A percentile compares a stretch with the other conserved stretches of the same genome.
Evolutionary conservation across 2,329 filamentous ascomycete genomes (phyloP).

Genomic region (Penicillium corylophilum): DNA sequence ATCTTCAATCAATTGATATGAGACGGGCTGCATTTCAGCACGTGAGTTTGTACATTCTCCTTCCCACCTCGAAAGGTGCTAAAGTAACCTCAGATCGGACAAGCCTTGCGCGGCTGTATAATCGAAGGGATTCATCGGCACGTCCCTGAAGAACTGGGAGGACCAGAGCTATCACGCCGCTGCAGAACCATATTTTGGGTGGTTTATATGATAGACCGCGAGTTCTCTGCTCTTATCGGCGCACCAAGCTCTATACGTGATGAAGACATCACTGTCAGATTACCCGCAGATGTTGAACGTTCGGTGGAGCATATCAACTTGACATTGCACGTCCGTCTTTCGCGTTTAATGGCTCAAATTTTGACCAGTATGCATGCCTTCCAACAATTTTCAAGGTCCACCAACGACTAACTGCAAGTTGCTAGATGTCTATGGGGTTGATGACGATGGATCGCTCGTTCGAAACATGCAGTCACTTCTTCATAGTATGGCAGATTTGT

Average conservation of each 20-base stretch:
- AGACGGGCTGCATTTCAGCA: constrained; percentile 41
- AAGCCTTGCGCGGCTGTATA: constrained; percentile 28
- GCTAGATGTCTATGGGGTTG: constrained; percentile 28
- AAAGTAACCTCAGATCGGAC: constrained; percentile 21
- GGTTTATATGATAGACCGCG: constrained; percentile 30
- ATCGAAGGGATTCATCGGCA: constrained; percentile 30
- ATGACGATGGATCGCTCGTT: constrained; percentile 23
- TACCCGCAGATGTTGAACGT: constrained; percentile 22
- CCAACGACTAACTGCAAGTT: not conserved
- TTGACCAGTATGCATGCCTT: constrained; percentile 24
- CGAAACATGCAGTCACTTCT: constrained; percentile 27
- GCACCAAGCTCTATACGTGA: constrained; percentile 30
- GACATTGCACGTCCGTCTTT: constrained; percentile 27
- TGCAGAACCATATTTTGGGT: constrained; percentile 31
- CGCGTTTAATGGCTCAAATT: constrained; percentile 27
- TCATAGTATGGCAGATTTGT: constrained; percentile 26
- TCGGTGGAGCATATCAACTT: constrained; percentile 24
- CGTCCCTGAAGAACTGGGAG: constrained; percentile 25
- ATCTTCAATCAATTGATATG: constrained; percentile 45
- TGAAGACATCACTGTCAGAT: constrained; percentile 28
- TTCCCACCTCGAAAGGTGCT: not conserved
- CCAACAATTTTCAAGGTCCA: too few relatives aligned
- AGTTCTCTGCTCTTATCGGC: constrained; percentile 29
- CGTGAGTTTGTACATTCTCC: constrained; percentile 24
- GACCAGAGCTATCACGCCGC: constrained; percentile 23